Evolutionary conservation across 2,329 filamentous ascomycete species (phyloP), one percentile per base, ranked within the genome.

Genomic region (Cladorrhinum sp.): DNA sequence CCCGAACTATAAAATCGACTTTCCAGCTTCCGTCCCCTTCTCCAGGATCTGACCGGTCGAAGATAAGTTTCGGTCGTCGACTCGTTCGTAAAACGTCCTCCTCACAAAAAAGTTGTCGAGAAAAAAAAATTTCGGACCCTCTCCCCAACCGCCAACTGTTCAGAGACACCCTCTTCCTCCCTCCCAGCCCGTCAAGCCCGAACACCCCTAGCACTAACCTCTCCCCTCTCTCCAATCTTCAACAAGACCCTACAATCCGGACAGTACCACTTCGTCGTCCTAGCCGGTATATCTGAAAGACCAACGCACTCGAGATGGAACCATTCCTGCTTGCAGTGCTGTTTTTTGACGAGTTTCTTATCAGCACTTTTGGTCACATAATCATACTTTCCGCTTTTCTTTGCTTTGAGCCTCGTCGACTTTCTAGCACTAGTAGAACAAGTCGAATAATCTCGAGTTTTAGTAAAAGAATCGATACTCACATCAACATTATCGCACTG

Each of bases 201-300:
- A 10, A 85, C 74, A 5, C 82, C 82, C 61, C 84, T 74, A n/a
- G 83, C 83, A 62, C 74, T 87, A 10, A 87, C 82, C 68, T 87
- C 84, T 2, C 85, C 85, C 72, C 80, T 84, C 74, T 85, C 83
- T 5, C 85, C 85, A 66, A 87, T 85, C 52, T 85, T 84, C 29
- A 88, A 74, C 27, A 81, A 75, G 63, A 84, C 81, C 45, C 87
- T 79, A 70, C 91, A 95, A 54, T 91, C 86, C 1, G 89, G 89
- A 73, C 91, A 95, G 69, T 92, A 95, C 91, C 91, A 95, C 74
- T 92, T 92, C 2, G 87, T 87, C 29, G 88, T 89, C 18, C 89
- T 80, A 2, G 86, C 83, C 10, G 90, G 90, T 61, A 90, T 84
- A 23, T 86, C 81, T 10, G 80, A 78, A 32, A 95, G 78, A 4